Evolutionary conservation across 495 filamentous ascomycete genomes (phyloP).

Genomic region (Cercophora newfieldiana): DNA sequence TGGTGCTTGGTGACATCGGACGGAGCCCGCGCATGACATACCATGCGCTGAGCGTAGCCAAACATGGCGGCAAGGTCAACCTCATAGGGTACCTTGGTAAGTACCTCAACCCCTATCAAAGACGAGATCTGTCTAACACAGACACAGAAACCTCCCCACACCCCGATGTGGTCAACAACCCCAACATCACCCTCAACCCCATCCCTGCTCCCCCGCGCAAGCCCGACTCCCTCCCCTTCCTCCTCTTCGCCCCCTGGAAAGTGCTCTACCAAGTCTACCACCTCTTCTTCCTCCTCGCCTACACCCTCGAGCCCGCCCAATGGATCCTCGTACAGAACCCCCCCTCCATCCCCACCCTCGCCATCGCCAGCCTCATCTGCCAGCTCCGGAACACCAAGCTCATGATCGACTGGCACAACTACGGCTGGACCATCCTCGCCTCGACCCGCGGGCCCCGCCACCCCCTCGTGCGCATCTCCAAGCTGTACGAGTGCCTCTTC

Average conservation of each 20-base stretch:
- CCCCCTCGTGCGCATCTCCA: slow-evolving; percentile 73
- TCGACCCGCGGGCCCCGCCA: slow-evolving; percentile 64
- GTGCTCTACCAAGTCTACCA: slow-evolving; percentile 75
- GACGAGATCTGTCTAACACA: slow-evolving; percentile 4
- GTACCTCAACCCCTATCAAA: slow-evolving; percentile 16
- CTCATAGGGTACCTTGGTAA: slow-evolving; percentile 85
- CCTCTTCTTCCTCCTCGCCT: slow-evolving; percentile 70
- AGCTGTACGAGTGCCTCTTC: slow-evolving; percentile 72
- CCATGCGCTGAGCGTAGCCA: slow-evolving; percentile 90
- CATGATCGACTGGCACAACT: slow-evolving; percentile 98
- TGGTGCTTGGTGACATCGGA: slow-evolving; percentile 98
- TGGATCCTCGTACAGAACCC: slow-evolving; percentile 95
- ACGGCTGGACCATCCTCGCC: slow-evolving; percentile 92
- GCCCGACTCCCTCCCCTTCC: slow-evolving; percentile 51
- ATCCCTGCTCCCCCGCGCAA: slow-evolving; percentile 34
- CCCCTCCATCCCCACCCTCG: slow-evolving; percentile 87
- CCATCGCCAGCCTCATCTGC: slow-evolving; percentile 69
- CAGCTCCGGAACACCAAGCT: slow-evolving; percentile 77
- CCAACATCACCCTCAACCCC: slow-evolving; percentile 59
- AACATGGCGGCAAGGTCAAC: slow-evolving; percentile 75
- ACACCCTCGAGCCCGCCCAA: slow-evolving; percentile 66
- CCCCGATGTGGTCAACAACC: slow-evolving; percentile 66
- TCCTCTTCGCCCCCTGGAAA: slow-evolving; percentile 80
- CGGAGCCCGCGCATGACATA: slow-evolving; percentile 98
- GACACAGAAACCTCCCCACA: slow-evolving; percentile 55